These are phyloP conservation scores for Beverwykella pulmonaria DNA, from an alignment of 495 filamentous ascomycete genomes.

Conservation along the genomic window DNA sequence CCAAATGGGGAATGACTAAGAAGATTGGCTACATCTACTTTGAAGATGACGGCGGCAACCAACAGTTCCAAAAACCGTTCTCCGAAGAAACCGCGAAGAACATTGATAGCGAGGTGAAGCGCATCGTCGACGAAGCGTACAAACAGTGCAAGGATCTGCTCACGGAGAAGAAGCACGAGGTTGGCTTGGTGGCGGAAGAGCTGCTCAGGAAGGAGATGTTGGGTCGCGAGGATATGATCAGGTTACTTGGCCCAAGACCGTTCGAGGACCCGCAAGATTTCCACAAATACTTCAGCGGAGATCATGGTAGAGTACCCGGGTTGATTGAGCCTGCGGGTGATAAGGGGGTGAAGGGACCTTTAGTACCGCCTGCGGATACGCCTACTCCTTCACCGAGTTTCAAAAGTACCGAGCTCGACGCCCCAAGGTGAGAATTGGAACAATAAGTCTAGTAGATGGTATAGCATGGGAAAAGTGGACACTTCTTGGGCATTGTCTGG, in stretches of 20 bases:
- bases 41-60: constrained; percentile 65
- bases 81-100: constrained; percentile 87
- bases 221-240: constrained; percentile 83
- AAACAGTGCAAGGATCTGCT: constrained; percentile 84
- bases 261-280: constrained; percentile 88
- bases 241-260: constrained; percentile 78
- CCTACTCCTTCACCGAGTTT: constrained; percentile 16
- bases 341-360: constrained; percentile 31
- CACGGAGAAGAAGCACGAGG: constrained; percentile 79
- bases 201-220: constrained; percentile 89
- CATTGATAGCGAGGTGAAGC: constrained; percentile 87
- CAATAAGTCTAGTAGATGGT: not conserved
- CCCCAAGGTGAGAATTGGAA: not conserved
- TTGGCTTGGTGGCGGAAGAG: constrained; percentile 91
- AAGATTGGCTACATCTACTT: constrained; percentile 91
- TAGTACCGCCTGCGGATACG: constrained; percentile 28
- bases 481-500: constrained; percentile 1
- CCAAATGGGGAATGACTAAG: constrained; percentile 94
- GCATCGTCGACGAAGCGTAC: constrained; percentile 89
- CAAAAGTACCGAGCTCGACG: constrained; percentile 3
- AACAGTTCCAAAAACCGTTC: constrained; percentile 90
- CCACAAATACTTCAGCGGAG: constrained; percentile 77
- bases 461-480: not conserved
- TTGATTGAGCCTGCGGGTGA: constrained; percentile 33
- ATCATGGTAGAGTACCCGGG: constrained; percentile 33